Evolutionary conservation across 805 yeast genomes (phyloP).

Genomic region (Lachancea waltii): DNA sequence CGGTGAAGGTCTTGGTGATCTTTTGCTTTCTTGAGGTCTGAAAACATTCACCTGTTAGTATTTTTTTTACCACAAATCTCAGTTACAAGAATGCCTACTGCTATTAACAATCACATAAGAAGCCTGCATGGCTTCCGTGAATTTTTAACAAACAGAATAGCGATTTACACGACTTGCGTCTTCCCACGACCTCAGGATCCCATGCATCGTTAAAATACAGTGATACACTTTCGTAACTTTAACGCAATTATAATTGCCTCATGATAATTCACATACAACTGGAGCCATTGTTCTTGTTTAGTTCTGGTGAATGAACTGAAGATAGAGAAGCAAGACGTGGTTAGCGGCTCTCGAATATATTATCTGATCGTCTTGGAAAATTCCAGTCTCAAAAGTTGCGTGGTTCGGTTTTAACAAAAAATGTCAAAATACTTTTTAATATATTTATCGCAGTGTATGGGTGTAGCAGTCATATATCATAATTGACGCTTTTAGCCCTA

Average conservation of each 20-base stretch:
- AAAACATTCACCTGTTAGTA: constrained; percentile 16
- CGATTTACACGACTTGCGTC: not conserved
- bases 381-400: not conserved
- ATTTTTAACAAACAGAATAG: constrained; percentile 30
- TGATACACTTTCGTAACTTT: constrained; percentile 4
- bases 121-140: constrained; percentile 14
- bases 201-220: constrained; percentile 9
- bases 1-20: constrained; percentile 82
- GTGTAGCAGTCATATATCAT: not conserved
- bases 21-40: constrained; percentile 81
- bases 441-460: not conserved
- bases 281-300: constrained; percentile 62
- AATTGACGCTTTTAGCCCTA: not conserved
- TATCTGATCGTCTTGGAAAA: no score
- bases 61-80: not conserved
- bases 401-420: not conserved
- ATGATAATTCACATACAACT: constrained; percentile 63
- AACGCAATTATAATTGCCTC: not conserved
- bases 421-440: no score
- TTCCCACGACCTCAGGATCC: constrained; percentile 12
- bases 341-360: no score
- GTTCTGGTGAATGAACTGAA: not conserved
- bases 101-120: constrained; percentile 35
- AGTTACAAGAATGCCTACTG: constrained; percentile 31
- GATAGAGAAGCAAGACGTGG: no score